phyloP scores from a whole-genome alignment of 1,139 yeast genomes.

The Candida neerlandica region DNA sequence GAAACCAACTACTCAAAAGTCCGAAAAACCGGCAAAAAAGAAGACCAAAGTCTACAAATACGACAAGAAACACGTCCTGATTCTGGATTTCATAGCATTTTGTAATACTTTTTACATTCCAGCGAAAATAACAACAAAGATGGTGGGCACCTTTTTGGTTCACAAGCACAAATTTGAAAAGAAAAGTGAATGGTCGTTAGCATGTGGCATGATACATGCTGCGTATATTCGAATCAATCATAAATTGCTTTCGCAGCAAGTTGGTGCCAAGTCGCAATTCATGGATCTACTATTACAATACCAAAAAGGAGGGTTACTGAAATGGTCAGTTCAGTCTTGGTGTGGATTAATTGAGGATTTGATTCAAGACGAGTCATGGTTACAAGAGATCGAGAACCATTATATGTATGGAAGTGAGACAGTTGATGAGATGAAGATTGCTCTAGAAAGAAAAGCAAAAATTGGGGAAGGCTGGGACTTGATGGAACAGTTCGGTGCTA shows the following conservation, averaged over 20 bases:
- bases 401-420: constrained; percentile 35
- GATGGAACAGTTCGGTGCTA: constrained; percentile 35
- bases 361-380: constrained; percentile 60
- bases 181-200: constrained; percentile 66
- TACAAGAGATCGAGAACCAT: constrained; percentile 42
- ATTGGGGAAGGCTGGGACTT: constrained; percentile 38
- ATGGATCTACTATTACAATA: constrained; percentile 51
- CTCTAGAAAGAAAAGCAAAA: constrained; percentile 31
- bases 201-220: constrained; percentile 65
- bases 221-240: constrained; percentile 60
- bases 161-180: constrained; percentile 53
- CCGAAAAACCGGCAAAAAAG: constrained; percentile 1
- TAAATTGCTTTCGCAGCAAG: constrained; percentile 40
- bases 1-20: background rate
- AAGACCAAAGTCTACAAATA: constrained; percentile 20
- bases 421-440: constrained; percentile 19
- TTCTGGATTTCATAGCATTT: constrained; percentile 56
- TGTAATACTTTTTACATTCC: constrained; percentile 70
- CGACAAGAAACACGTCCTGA: constrained; percentile 31
- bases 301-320: constrained; percentile 56
- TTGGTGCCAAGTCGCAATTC: constrained; percentile 52
- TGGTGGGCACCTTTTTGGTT: constrained; percentile 52
- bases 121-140: constrained; percentile 47
- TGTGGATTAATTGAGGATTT: constrained; percentile 54
- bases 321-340: constrained; percentile 53